phyloP scores from a whole-genome alignment of 805 yeast genomes.

The Tetrapisispora taiwanensis region DNA sequence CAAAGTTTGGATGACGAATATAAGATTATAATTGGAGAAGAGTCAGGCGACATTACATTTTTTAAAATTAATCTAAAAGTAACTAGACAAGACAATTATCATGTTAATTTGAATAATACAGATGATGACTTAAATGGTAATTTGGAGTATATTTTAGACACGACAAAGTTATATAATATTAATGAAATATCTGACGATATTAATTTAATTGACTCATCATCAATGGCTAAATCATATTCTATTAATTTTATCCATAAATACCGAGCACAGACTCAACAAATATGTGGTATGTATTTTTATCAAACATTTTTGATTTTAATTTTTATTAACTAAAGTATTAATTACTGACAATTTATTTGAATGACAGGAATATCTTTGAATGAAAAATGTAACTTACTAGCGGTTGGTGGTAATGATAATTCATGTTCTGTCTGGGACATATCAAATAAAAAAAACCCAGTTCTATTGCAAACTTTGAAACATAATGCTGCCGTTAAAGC shows the following conservation, averaged over 20 bases:
- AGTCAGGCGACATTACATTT: slow-evolving; percentile 45
- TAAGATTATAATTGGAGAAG: slow-evolving; percentile 54
- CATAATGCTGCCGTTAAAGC: slow-evolving; percentile 90
- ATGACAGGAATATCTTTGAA: slow-evolving; percentile 48
- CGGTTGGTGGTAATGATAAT: slow-evolving; percentile 82
- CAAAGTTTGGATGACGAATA: slow-evolving; percentile 6
- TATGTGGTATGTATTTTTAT: slow-evolving; percentile 39
- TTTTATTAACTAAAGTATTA: slow-evolving; percentile 5
- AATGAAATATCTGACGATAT: background rate
- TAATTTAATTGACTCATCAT: slow-evolving; percentile 4
- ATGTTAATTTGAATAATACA: background rate
- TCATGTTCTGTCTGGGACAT: slow-evolving; percentile 71
- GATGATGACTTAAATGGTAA: background rate
- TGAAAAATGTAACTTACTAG: slow-evolving; percentile 43
- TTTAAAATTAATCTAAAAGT: slow-evolving; percentile 26
- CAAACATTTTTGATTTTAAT: background rate
- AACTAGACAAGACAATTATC: background rate
- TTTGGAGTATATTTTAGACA: background rate
- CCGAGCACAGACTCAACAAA: slow-evolving; percentile 45
- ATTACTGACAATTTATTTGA: background rate
- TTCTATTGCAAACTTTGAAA: slow-evolving; percentile 38
- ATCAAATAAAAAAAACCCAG: slow-evolving; percentile 32
- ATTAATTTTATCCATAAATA: slow-evolving; percentile 23
- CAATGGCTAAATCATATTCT: too few relatives aligned
- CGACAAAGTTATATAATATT: background rate